A percentile compares a stretch with the other conserved stretches of the same genome.
Evolutionary conservation across 2,329 filamentous ascomycete species (phyloP).

Genomic region (Orbilia brochopaga): DNA sequence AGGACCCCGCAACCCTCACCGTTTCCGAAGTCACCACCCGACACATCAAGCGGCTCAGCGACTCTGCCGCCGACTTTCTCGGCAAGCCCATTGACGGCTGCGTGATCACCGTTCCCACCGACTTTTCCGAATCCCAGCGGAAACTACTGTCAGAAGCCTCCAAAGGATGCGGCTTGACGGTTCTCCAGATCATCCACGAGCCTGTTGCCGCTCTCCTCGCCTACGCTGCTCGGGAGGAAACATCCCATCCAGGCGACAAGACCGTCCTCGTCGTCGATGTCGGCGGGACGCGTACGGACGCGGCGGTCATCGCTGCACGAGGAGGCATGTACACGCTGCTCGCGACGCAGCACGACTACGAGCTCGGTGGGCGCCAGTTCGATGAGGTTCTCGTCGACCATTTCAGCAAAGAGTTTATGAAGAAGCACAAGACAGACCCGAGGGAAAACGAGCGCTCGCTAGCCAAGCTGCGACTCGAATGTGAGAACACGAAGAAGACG

Average conservation of each 20-base stretch:
- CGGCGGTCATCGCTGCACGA: slow-evolving; percentile 85
- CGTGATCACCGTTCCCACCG: slow-evolving; percentile 90
- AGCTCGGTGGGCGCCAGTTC: slow-evolving; percentile 82
- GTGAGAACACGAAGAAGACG: slow-evolving; percentile 89
- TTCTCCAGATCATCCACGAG: slow-evolving; percentile 91
- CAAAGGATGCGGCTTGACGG: slow-evolving; percentile 79
- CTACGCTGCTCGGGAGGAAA: slow-evolving; percentile 74
- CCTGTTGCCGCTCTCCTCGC: slow-evolving; percentile 86
- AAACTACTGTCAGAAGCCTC: slow-evolving; percentile 78
- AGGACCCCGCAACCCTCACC: slow-evolving; percentile 71
- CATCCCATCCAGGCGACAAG: slow-evolving; percentile 74
- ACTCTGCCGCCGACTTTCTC: slow-evolving; percentile 86
- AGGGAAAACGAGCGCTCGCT: slow-evolving; percentile 78
- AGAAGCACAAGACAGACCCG: slow-evolving; percentile 92
- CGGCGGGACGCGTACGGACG: slow-evolving; percentile 89
- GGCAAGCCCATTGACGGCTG: slow-evolving; percentile 94
- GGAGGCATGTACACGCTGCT: slow-evolving; percentile 96
- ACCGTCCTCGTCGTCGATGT: slow-evolving; percentile 88
- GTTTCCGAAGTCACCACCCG: slow-evolving; percentile 83
- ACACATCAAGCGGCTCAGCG: slow-evolving; percentile 79
- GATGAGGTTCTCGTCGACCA: slow-evolving; percentile 93
- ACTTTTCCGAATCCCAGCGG: slow-evolving; percentile 87
- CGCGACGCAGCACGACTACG: slow-evolving; percentile 93
- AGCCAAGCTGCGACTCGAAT: slow-evolving; percentile 90
- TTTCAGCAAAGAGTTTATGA: slow-evolving; percentile 98